These are phyloP conservation scores for Botrytis aclada DNA, from an alignment of 2,329 filamentous ascomycete species.

Conservation along the genomic window DNA sequence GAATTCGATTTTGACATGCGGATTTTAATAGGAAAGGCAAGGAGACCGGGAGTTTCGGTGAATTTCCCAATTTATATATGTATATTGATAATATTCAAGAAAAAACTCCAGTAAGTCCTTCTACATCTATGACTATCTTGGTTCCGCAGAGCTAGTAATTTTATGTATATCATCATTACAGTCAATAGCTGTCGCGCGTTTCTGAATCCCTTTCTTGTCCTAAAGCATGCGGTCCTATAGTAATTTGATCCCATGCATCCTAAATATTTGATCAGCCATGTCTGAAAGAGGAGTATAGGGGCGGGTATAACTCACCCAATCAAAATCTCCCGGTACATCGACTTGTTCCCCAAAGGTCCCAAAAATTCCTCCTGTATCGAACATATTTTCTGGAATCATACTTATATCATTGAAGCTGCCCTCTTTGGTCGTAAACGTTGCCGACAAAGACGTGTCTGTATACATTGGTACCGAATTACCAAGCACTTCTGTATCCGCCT, in stretches of 20 bases:
- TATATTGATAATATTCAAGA: no score
- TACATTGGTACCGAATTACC: no score
- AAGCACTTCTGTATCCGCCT: not conserved
- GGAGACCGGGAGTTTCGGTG: not conserved
- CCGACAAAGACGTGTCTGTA: slow-evolving; percentile 16
- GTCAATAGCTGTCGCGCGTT: not conserved
- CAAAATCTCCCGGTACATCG: slow-evolving; percentile 25
- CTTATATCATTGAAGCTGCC: not conserved
- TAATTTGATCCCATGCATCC: slow-evolving; percentile 30
- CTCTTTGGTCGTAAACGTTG: slow-evolving; percentile 5
- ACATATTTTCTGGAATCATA: slow-evolving; percentile 25
- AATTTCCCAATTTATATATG: no score
- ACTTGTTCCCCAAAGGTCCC: slow-evolving; percentile 25
- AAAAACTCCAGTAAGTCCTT: not conserved
- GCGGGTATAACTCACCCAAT: slow-evolving; percentile 25
- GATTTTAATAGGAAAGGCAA: not conserved
- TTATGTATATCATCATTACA: not conserved
- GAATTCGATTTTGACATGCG: not conserved
- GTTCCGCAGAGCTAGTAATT: not conserved
- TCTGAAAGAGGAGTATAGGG: not conserved
- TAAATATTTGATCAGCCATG: not conserved
- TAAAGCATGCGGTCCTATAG: slow-evolving; percentile 12
- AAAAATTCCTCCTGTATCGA: not conserved
- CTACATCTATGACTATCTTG: not conserved
- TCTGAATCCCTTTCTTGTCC: not conserved